Evolutionary conservation across 371 early-diverging fungal genomes (phyloP).

Genomic region (Thermomucor indicae-seudaticae): DNA sequence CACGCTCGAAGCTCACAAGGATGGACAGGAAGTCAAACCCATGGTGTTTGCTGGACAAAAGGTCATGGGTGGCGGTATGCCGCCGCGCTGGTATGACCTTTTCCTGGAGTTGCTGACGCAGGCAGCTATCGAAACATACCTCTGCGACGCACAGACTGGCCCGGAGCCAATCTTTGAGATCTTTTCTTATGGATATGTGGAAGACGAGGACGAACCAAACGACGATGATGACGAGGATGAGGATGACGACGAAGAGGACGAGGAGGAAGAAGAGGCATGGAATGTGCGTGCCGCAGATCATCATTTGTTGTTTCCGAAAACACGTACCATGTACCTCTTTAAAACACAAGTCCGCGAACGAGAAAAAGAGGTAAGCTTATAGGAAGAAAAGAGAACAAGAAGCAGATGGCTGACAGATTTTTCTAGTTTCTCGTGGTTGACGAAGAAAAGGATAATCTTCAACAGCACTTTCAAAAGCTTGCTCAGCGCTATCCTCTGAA

Average conservation of each 20-base stretch:
- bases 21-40: constrained; percentile 15
- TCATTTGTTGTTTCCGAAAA: constrained; percentile 47
- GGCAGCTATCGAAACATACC: constrained; percentile 56
- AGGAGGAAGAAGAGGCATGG: constrained; percentile 31
- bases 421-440: constrained; percentile 41
- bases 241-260: constrained; percentile 8
- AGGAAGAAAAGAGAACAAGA: not conserved
- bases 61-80: constrained; percentile 53
- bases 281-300: constrained; percentile 42
- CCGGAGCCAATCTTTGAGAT: constrained; percentile 53
- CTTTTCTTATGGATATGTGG: constrained; percentile 52
- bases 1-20: constrained; percentile 4
- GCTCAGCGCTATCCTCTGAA: constrained; percentile 48
- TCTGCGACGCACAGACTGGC: constrained; percentile 51
- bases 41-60: constrained; percentile 41
- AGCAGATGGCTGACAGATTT: not conserved
- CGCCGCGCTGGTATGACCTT: constrained; percentile 54
- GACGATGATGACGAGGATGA: constrained; percentile 17
- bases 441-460: constrained; percentile 25
- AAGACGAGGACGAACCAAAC: constrained; percentile 20
- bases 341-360: constrained; percentile 42
- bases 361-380: constrained; percentile 38
- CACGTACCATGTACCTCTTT: constrained; percentile 44
- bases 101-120: constrained; percentile 57
- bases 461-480: constrained; percentile 43